Percentiles rank a stretch among this genome's conserved stretches.
Conservation (phyloP, 2,329 filamentous ascomycete species). For the Colletotrichum karsti region DNA sequence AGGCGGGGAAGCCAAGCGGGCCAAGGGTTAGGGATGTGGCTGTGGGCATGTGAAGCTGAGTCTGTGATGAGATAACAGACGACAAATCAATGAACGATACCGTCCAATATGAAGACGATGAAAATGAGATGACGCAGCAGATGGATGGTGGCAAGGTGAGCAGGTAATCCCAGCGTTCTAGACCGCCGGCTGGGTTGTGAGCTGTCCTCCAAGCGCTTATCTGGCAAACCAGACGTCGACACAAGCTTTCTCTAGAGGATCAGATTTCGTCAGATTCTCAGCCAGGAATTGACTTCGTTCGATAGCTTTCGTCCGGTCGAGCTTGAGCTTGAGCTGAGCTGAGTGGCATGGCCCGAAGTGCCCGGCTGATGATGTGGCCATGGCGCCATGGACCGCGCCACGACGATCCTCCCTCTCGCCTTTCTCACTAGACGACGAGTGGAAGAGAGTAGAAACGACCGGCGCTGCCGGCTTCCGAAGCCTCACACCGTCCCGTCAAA, state of each 20-base stretch:
- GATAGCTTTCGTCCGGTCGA: conserved; percentile 6
- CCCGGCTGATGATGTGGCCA: conserved; percentile 20
- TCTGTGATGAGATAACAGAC: background rate
- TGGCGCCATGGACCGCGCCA: conserved; percentile 12
- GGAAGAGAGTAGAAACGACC: background rate
- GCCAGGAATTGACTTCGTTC: background rate
- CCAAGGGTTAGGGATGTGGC: conserved; percentile 1
- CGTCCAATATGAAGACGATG: background rate
- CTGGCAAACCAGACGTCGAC: background rate
- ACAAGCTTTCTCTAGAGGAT: background rate
- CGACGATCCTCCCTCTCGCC: background rate
- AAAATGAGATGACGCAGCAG: background rate
- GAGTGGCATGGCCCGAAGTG: conserved; percentile 3
- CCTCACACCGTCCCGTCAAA: background rate
- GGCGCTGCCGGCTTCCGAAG: conserved; percentile 7
- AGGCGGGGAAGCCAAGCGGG: conserved; percentile 6
- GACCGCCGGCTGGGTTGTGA: background rate
- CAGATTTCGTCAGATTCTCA: background rate
- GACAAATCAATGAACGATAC: background rate
- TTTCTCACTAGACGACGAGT: background rate
- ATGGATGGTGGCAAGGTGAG: background rate
- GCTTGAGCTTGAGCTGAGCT: background rate
- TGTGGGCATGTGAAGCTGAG: conserved; percentile 22
- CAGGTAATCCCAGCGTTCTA: background rate
- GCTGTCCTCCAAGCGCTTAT: background rate